Percentiles rank a stretch among this genome's conserved stretches.
These are phyloP conservation scores for Termitomyces sp. DNA, from an alignment of 768 basidiomycete genomes.

Conservation along the genomic window DNA sequence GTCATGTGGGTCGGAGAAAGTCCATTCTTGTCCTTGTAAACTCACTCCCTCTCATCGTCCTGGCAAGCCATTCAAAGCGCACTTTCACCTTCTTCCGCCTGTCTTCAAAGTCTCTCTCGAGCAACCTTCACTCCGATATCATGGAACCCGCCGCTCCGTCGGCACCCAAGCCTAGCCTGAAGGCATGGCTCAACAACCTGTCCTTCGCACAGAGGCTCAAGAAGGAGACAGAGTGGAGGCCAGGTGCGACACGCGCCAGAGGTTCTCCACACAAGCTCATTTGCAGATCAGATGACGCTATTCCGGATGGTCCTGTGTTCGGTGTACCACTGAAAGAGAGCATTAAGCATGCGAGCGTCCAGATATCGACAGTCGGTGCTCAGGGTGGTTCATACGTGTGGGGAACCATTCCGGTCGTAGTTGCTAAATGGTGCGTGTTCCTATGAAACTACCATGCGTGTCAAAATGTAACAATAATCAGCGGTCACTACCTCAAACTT, in stretches of 20 bases:
- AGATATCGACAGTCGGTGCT: conserved; percentile 85
- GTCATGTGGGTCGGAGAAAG: conserved; percentile 15
- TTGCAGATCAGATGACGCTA: conserved; percentile 4
- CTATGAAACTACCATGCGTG: background rate
- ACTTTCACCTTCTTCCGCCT: conserved; percentile 13
- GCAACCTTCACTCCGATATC: conserved; percentile 3
- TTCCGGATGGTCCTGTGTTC: conserved; percentile 49
- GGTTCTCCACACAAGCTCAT: background rate
- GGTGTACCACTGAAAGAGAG: conserved; percentile 81
- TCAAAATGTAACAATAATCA: conserved; percentile 22
- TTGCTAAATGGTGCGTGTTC: conserved; percentile 85
- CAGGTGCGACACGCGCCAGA: conserved; percentile 26
- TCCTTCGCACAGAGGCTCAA: conserved; percentile 58
- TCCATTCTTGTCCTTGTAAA: conserved; percentile 9
- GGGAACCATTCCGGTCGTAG: conserved; percentile 95
- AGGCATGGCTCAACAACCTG: conserved; percentile 82
- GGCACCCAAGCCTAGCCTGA: conserved; percentile 49
- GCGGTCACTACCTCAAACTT: conserved; percentile 92
- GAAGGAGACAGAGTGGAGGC: conserved; percentile 41
- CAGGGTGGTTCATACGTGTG: conserved; percentile 83
- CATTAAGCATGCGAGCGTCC: conserved; percentile 82
- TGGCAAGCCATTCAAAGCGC: conserved; percentile 13
- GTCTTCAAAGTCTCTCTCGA: background rate
- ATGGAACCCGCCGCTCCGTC: conserved; percentile 23
- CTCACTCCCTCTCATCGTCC: conserved; percentile 3